phyloP scores from a whole-genome alignment of 2,329 filamentous ascomycete species.

The Aspergillus sp. region DNA sequence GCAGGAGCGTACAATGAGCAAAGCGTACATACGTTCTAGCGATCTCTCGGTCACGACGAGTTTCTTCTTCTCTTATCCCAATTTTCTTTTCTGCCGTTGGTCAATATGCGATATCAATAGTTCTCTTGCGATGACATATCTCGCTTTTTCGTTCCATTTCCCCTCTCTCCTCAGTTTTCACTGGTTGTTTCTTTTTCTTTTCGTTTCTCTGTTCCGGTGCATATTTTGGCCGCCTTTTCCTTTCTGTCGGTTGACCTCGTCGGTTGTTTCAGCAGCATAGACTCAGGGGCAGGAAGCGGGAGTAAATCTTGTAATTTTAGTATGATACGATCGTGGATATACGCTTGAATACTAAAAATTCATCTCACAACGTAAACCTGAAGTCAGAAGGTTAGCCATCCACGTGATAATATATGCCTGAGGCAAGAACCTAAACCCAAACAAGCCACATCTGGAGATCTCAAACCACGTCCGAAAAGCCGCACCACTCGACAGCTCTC shows the following conservation, averaged over 20 bases:
- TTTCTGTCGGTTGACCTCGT: slow-evolving; percentile 9
- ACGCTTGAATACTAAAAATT: slow-evolving; percentile 10
- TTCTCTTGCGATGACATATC: slow-evolving; percentile 12
- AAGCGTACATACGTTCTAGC: not conserved
- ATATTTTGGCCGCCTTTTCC: slow-evolving; percentile 11
- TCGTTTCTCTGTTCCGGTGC: slow-evolving; percentile 7
- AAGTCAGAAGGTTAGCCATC: not conserved
- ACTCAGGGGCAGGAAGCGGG: slow-evolving; percentile 19
- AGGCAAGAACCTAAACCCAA: slow-evolving; percentile 27
- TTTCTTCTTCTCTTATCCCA: slow-evolving; percentile 1
- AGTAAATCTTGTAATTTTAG: slow-evolving; percentile 30
- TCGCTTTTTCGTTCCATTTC: slow-evolving; percentile 14
- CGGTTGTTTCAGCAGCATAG: slow-evolving; percentile 12
- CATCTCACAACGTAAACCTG: not conserved
- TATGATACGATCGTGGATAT: slow-evolving; percentile 20
- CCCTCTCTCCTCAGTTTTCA: not conserved
- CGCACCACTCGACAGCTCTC: slow-evolving; percentile 8
- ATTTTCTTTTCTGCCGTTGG: not conserved
- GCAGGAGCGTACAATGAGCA: slow-evolving; percentile 38
- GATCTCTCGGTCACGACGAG: not conserved
- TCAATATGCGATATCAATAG: slow-evolving; percentile 10
- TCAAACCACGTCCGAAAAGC: slow-evolving; percentile 16
- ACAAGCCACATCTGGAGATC: slow-evolving; percentile 24
- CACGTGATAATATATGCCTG: slow-evolving; percentile 21
- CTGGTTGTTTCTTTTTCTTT: slow-evolving; percentile 7